Evolutionary conservation across 1,284 basidiomycete species (phyloP).

Genomic region (Xerocomus nothofagi): DNA sequence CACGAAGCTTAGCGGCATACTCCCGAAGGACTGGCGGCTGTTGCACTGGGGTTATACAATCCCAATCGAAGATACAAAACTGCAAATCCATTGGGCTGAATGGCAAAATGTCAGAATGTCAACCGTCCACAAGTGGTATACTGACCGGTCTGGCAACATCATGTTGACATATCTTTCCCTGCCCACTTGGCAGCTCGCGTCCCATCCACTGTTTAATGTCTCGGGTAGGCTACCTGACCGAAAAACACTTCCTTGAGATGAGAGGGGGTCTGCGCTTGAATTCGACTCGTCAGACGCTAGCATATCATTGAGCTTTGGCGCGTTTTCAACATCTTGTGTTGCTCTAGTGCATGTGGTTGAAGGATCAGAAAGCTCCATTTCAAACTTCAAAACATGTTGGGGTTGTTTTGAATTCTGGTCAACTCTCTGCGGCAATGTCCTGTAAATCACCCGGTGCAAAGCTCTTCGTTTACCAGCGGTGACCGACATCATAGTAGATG

Average conservation of each 20-base stretch:
- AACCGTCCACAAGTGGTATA: conserved; percentile 7
- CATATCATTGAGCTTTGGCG: not conserved
- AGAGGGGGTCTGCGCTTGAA: not conserved
- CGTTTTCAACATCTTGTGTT: not conserved
- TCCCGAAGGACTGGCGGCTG: conserved; percentile 45
- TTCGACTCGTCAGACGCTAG: not conserved
- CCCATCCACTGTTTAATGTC: not conserved
- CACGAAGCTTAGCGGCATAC: conserved; percentile 43
- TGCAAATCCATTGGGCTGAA: conserved; percentile 52
- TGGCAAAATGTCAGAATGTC: conserved; percentile 8
- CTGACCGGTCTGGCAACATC: conserved; percentile 60
- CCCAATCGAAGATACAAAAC: conserved; percentile 43
- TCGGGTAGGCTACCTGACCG: not conserved
- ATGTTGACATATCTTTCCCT: conserved; percentile 42
- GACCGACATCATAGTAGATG: conserved; percentile 40
- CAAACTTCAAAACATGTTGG: conserved; percentile 37
- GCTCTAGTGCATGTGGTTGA: not conserved
- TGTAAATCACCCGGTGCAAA: conserved; percentile 60
- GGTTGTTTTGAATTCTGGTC: conserved; percentile 9
- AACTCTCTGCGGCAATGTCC: conserved; percentile 31
- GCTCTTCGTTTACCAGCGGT: conserved; percentile 40
- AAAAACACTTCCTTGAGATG: not conserved
- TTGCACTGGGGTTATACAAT: conserved; percentile 27
- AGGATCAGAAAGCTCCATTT: conserved; percentile 33
- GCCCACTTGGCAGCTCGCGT: conserved; percentile 22